phyloP scores from a whole-genome alignment of 768 basidiomycete genomes.

The Naganishia onofrii region DNA sequence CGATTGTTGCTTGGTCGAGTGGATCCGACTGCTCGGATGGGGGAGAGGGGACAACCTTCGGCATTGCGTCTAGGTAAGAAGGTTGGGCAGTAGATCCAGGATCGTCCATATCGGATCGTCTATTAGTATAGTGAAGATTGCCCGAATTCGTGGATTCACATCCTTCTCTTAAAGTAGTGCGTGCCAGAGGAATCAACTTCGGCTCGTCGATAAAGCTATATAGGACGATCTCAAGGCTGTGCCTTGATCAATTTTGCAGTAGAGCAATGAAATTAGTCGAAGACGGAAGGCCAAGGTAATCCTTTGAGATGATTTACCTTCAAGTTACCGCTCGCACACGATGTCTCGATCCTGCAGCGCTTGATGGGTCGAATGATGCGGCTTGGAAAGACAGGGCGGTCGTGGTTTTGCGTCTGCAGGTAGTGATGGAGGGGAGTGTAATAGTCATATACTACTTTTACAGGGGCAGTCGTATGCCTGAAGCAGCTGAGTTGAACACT shows the following conservation, averaged over 20 bases:
- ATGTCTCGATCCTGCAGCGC: not conserved
- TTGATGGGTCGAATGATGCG: too few relatives aligned
- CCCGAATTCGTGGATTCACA: not conserved
- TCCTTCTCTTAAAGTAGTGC: too few relatives aligned
- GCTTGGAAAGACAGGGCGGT: too few relatives aligned
- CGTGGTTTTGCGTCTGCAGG: too few relatives aligned
- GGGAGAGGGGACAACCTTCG: not conserved
- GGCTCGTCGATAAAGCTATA: not conserved
- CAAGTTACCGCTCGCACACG: not conserved
- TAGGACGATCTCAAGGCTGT: not conserved
- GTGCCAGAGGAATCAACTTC: too few relatives aligned
- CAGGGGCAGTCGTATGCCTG: too few relatives aligned
- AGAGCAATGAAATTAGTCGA: not conserved
- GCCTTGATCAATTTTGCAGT: not conserved
- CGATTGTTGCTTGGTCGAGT: not conserved
- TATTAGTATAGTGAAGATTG: not conserved
- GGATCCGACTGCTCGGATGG: not conserved
- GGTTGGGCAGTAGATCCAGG: not conserved
- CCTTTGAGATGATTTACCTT: conserved; percentile 1
- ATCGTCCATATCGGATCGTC: not conserved
- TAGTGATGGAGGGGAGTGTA: too few relatives aligned
- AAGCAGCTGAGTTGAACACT: not conserved
- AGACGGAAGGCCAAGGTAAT: not conserved
- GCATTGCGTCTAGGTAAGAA: conserved; percentile 3
- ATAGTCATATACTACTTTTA: too few relatives aligned